Base-by-base conservation (phyloP, 2,329 filamentous ascomycete species). In the Falciphora oryzae region DNA sequence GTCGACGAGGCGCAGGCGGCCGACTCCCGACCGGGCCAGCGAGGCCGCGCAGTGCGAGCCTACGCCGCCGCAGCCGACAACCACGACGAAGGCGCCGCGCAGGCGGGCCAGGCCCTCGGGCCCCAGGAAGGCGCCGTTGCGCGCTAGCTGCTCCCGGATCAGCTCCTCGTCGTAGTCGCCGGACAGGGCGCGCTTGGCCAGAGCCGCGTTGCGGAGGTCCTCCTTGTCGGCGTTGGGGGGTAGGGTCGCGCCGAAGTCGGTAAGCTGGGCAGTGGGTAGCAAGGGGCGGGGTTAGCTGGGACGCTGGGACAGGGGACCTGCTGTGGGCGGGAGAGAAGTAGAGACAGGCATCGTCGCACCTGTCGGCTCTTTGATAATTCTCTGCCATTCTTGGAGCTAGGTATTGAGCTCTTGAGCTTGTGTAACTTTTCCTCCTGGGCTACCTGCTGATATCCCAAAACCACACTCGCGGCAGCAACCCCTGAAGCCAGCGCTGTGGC, bases 1-100 rank as follows among this genome's bases (percentile, higher is more conserved):
- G 76, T 99, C 95, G 69, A 99, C 87, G 53, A 99, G 84, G 1
- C 95, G 89, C 64, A 99, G 83, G 70, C 88, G 89, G n/a, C 90
- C 89, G 58, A 96, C 92, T 38, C 95, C 95, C 0, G 93, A 97
- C 35, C 95, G 89, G 6, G 92, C 90, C 35, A 99, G 86, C 4
- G 95, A 89, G 1, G 93, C 89, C 5, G 89, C 86, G 67, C 92
- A 93, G 79, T 99, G 96, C 8, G 93, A 97, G 59, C 95, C 95
- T 6, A 99, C 95, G 57, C 95, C 95, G 68, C 95, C 95, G 69
- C 93, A 94, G 4, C 95, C 95, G 14, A 99, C 93, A 1, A 99
- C 85, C 56, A 98, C 83, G 60, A 99, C 85, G 72, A 96, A 96
- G 1, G 94, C 86, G 60, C 84, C 82, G 16, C 94, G 90, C 35